Base-by-base conservation (phyloP, 305 asterid genomes). In the Striga hermonthica region DNA sequence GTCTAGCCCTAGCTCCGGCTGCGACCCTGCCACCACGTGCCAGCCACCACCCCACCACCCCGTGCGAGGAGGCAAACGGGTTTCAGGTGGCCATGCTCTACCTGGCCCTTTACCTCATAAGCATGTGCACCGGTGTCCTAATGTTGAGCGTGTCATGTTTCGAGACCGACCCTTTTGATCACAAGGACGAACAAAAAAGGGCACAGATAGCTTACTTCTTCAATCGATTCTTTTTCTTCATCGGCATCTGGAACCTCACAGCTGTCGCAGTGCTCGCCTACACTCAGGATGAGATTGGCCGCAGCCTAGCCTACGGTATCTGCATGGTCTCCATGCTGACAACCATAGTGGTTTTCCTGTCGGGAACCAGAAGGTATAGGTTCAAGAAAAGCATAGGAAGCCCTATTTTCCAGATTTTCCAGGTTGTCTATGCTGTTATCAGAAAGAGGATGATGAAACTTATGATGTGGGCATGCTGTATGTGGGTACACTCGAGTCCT, bases 61-160 rank as follows among this genome's bases (percentile, higher is more conserved):
- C 57, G 22, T 81, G 89, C 52, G 16, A 70, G 68, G 72, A 68
- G 57, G 86, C 89, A 8, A 81, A 45, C 13, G 54, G 54, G 13
- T 66, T 65, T 28, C 86, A 83, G 62, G 75, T 83, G 79, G 71
- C 63, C 16, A 57, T 76, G 34, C 62, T 83, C 5, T 79, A 77
- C 64, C 53, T 63, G 10, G 56, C 84, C 9, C 56, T 78, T 4
- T 83, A 78, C 57, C 69, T 83, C 1, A 80, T 79, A 34, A 85
- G 85, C 36, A 2, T 79, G 6, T 83, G 83, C 8, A 83, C 88
- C 0, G 88, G 88, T 0, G 88, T 83, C 5, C 43, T 80, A 7
- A 80, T 80, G 60, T 80, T 86, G 16, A 80, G 88, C 45, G 84
- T 83, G 1, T 83, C 84, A 0, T 86, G 86, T 10, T 83, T 83